Conservation (phyloP, 1,139 yeast genomes). For the Debaryomyces robertsiae region DNA sequence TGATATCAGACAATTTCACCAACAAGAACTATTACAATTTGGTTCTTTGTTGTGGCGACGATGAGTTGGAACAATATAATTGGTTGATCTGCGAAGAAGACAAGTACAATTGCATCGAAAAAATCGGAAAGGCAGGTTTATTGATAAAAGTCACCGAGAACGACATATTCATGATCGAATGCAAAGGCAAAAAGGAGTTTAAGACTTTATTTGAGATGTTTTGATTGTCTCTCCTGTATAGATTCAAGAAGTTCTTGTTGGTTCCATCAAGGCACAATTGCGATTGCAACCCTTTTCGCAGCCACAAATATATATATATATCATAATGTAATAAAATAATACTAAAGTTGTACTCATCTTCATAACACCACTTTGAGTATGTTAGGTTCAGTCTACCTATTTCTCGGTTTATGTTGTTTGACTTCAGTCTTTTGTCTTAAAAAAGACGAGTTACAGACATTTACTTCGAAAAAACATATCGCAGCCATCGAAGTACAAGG, state of each 20-base stretch:
- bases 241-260: not conserved
- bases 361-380: not conserved
- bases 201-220: constrained; percentile 18
- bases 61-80: constrained; percentile 21
- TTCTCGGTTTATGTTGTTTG: not conserved
- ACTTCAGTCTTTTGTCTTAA: not conserved
- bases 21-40: constrained; percentile 35
- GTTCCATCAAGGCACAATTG: not conserved
- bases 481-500: constrained; percentile 41
- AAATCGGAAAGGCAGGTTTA: constrained; percentile 50
- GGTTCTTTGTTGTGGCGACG: constrained; percentile 21
- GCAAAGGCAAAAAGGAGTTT: constrained; percentile 49
- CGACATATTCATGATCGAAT: constrained; percentile 47
- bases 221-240: constrained; percentile 1
- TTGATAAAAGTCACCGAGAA: constrained; percentile 36
- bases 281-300: constrained; percentile 8
- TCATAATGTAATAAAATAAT: not conserved
- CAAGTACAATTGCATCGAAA: constrained; percentile 33
- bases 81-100: constrained; percentile 43
- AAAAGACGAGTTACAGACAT: not conserved
- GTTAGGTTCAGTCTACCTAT: not conserved
- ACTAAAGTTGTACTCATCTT: not conserved
- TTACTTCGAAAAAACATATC: not conserved
- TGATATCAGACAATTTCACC: constrained; percentile 30
- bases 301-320: constrained; percentile 8